phyloP scores from a whole-genome alignment of 768 basidiomycete species.

The Amanita pseudoporphyria region DNA sequence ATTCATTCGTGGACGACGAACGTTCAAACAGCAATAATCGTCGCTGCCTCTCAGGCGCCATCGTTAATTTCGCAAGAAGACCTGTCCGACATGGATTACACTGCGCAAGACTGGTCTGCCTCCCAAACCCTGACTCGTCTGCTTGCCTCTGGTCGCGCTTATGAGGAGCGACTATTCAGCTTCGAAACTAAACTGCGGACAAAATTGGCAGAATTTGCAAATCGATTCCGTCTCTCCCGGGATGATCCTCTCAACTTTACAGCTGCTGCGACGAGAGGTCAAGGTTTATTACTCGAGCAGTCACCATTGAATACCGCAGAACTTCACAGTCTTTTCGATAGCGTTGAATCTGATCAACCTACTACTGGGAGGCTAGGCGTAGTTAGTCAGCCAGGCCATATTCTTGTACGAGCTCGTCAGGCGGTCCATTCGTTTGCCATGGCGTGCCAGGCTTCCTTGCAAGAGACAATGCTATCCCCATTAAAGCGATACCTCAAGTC shows the following conservation, averaged over 20 bases:
- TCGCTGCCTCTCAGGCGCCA: constrained; percentile 19
- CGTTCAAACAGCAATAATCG: constrained; percentile 28
- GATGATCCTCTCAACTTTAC: constrained; percentile 44
- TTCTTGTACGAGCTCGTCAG: constrained; percentile 45
- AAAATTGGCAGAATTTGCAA: constrained; percentile 48
- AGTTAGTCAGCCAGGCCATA: constrained; percentile 21
- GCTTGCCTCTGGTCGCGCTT: constrained; percentile 67
- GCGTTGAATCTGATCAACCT: constrained; percentile 33
- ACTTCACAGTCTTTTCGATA: constrained; percentile 51
- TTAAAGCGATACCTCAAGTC: constrained; percentile 59
- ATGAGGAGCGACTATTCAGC: constrained; percentile 52
- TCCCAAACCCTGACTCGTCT: constrained; percentile 81
- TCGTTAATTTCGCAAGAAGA: constrained; percentile 41
- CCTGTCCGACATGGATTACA: constrained; percentile 77
- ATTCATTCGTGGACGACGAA: constrained; percentile 53
- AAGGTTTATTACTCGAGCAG: constrained; percentile 67
- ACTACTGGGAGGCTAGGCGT: constrained; percentile 16
- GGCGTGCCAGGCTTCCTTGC: constrained; percentile 69
- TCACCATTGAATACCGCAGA: constrained; percentile 79
- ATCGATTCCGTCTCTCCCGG: constrained; percentile 45
- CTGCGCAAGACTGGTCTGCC: constrained; percentile 78
- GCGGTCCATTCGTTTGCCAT: constrained; percentile 58
- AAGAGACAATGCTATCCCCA: constrained; percentile 78
- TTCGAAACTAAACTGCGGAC: constrained; percentile 68
- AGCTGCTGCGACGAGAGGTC: constrained; percentile 55